phyloP scores from a whole-genome alignment of 2,329 filamentous ascomycete species.

The Ophiostoma fasciatum region DNA sequence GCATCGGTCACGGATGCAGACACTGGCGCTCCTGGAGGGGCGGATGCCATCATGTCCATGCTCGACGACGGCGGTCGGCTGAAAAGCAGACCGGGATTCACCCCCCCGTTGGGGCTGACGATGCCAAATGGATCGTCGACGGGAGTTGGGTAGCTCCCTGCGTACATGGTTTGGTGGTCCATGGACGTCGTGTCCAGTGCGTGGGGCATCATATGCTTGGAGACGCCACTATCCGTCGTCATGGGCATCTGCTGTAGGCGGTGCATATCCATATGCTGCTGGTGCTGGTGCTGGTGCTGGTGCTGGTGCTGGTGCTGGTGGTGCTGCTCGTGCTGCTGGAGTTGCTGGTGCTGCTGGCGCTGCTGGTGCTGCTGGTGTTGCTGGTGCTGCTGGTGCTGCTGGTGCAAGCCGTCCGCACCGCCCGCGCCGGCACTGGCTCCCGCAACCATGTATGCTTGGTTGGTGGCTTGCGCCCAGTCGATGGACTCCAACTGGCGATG shows the following conservation, averaged over 20 bases:
- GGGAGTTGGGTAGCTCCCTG: slow-evolving; percentile 26
- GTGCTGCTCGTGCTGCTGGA: no score
- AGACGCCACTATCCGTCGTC: slow-evolving; percentile 28
- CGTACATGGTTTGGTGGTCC: slow-evolving; percentile 23
- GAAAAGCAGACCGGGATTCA: slow-evolving; percentile 45
- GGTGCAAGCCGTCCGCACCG: slow-evolving; percentile 18
- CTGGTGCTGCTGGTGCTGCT: slow-evolving; percentile 14
- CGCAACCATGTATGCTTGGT: slow-evolving; percentile 25
- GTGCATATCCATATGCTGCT: slow-evolving; percentile 10
- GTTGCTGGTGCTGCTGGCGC: slow-evolving; percentile 1
- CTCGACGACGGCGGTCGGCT: slow-evolving; percentile 33
- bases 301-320: no score
- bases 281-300: slow-evolving; percentile 10
- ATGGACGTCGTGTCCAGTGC: slow-evolving; percentile 23
- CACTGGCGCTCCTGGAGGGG: slow-evolving; percentile 4
- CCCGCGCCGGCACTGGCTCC: slow-evolving; percentile 14
- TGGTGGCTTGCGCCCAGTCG: slow-evolving; percentile 40
- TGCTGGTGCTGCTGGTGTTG: slow-evolving; percentile 4
- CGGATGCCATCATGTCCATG: slow-evolving; percentile 22
- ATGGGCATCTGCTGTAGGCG: no score
- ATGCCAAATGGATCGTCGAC: slow-evolving; percentile 38
- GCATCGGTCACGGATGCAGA: slow-evolving; percentile 1
- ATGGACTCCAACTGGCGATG: slow-evolving; percentile 36
- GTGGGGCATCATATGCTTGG: slow-evolving; percentile 28
- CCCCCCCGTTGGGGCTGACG: slow-evolving; percentile 30